These are phyloP conservation scores for Heracleum sosnowskyi DNA, from an alignment of 129 eudicot genomes.

Conservation along the genomic window DNA sequence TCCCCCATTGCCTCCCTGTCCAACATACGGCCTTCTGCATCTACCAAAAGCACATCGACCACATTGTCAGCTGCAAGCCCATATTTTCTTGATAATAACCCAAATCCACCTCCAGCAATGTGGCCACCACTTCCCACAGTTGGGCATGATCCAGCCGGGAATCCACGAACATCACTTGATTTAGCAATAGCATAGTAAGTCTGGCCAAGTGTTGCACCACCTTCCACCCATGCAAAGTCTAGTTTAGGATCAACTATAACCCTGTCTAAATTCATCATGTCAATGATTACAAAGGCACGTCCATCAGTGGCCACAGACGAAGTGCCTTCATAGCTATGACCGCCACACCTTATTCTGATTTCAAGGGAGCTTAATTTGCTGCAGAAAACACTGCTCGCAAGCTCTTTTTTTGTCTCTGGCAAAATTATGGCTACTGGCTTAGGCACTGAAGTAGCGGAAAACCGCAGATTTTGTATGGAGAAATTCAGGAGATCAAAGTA, in stretches of 20 bases:
- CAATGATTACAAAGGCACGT: slow-evolving; percentile 12
- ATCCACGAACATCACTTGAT: slow-evolving; percentile 9
- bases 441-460: not conserved
- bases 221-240: slow-evolving; percentile 25
- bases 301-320: slow-evolving; percentile 11
- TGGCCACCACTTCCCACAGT: slow-evolving; percentile 20
- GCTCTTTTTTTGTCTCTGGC: slow-evolving; percentile 15
- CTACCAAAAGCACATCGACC: slow-evolving; percentile 13
- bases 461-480: slow-evolving; percentile 20
- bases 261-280: slow-evolving; percentile 21
- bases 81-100: slow-evolving; percentile 15
- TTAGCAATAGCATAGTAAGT: slow-evolving; percentile 14
- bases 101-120: slow-evolving; percentile 24
- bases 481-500: slow-evolving; percentile 12
- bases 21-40: slow-evolving; percentile 8
- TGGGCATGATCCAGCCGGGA: slow-evolving; percentile 19
- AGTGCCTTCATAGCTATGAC: slow-evolving; percentile 19
- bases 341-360: slow-evolving; percentile 16
- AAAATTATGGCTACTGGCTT: slow-evolving; percentile 14
- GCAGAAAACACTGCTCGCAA: slow-evolving; percentile 11
- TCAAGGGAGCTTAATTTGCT: not conserved
- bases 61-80: slow-evolving; percentile 26
- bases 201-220: slow-evolving; percentile 24
- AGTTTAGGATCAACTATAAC: slow-evolving; percentile 11
- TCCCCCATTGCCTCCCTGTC: slow-evolving; percentile 17